Conservation (phyloP, 805 yeast genomes). For the Vanderwaltozyma verrucispora region DNA sequence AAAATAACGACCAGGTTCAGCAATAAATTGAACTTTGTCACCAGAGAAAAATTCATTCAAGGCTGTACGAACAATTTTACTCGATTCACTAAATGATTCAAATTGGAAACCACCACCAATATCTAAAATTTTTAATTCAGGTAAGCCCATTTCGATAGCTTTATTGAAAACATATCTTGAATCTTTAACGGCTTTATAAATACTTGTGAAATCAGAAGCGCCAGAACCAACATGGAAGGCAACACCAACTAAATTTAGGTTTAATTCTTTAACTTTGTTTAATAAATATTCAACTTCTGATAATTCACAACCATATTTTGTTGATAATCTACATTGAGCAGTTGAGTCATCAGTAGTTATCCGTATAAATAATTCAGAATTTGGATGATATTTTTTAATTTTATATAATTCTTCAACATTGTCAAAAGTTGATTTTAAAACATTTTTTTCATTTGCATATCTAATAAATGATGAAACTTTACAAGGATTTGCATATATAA, state of each 20-base stretch:
- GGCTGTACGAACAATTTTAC: conserved; percentile 44
- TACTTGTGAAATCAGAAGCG: conserved; percentile 59
- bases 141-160: conserved; percentile 32
- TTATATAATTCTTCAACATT: conserved; percentile 77
- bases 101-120: conserved; percentile 90
- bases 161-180: conserved; percentile 56
- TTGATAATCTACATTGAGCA: conserved; percentile 76
- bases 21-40: conserved; percentile 40
- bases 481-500: conserved; percentile 91
- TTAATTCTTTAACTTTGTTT: conserved; percentile 48
- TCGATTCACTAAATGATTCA: conserved; percentile 48
- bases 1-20: conserved; percentile 91
- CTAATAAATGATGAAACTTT: conserved; percentile 77
- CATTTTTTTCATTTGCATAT: conserved; percentile 46
- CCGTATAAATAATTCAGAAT: conserved; percentile 62
- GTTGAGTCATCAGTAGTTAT: conserved; percentile 82
- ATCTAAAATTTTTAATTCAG: conserved; percentile 49
- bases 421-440: conserved; percentile 79
- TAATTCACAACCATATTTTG: conserved; percentile 80
- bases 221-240: conserved; percentile 97
- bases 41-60: conserved; percentile 52
- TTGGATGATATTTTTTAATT: conserved; percentile 56
- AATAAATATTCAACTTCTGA: conserved; percentile 44
- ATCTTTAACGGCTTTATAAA: conserved; percentile 62
- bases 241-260: conserved; percentile 65